These are phyloP conservation scores for Rhizoctonia solani DNA, from an alignment of 1,284 basidiomycete species.

Conservation along the genomic window DNA sequence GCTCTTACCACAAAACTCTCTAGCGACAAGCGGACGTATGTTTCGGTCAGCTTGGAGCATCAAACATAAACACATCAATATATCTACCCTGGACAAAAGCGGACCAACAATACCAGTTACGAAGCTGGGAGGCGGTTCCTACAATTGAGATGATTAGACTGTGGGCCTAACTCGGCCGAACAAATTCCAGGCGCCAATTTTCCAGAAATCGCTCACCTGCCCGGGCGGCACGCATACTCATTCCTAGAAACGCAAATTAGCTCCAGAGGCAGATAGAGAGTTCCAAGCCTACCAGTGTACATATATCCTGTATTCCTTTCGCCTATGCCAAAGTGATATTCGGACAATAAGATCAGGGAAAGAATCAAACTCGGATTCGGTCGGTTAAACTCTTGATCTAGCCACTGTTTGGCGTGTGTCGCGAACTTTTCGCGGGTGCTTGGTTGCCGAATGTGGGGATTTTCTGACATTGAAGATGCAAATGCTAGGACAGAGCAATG, in stretches of 20 bases:
- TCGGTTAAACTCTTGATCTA: conserved; percentile 18
- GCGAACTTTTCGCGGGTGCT: conserved; percentile 7
- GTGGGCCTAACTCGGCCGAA: neutral
- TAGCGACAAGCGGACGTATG: no score
- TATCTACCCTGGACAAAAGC: conserved; percentile 18
- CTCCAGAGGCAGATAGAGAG: neutral
- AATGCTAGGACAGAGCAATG: conserved; percentile 23
- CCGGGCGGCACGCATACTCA: conserved; percentile 8
- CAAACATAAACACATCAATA: neutral
- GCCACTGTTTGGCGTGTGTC: conserved; percentile 13
- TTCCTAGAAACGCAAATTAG: neutral
- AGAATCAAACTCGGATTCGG: neutral
- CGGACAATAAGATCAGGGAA: conserved; percentile 11
- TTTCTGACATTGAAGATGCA: conserved; percentile 2
- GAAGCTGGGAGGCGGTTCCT: neutral
- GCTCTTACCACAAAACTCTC: no score
- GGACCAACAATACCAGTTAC: conserved; percentile 21
- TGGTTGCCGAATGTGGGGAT: neutral
- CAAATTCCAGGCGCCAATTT: neutral
- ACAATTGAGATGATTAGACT: neutral
- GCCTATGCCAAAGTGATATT: conserved; percentile 22
- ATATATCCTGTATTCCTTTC: conserved; percentile 22
- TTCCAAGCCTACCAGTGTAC: conserved; percentile 16
- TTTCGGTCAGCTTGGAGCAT: no score
- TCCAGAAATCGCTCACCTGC: neutral